A percentile compares a stretch with the other conserved stretches of the same genome.
phyloP scores from a whole-genome alignment of 208 protist genomes.

The Trypanosoma grayi region DNA sequence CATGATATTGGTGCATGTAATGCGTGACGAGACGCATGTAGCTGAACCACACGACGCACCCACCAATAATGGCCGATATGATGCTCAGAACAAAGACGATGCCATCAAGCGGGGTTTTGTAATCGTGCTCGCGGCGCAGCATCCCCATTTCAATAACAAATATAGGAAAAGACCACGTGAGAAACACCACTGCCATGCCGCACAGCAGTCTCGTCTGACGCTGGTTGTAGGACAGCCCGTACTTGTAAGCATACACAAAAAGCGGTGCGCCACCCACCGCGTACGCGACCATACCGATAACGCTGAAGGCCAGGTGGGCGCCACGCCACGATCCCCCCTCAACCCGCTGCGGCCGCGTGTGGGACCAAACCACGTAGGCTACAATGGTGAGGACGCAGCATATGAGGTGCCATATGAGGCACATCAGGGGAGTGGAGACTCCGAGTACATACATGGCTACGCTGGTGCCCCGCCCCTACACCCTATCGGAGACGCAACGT shows the following conservation, averaged over 20 bases:
- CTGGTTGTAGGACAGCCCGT: slow-evolving; percentile 38
- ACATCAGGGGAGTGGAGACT: slow-evolving; percentile 57
- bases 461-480: too few species aligned
- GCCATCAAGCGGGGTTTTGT: slow-evolving; percentile 33
- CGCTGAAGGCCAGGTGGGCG: slow-evolving; percentile 55
- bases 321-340: slow-evolving; percentile 3
- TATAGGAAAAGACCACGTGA: slow-evolving; percentile 58
- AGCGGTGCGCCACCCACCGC: slow-evolving; percentile 43
- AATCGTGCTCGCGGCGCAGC: slow-evolving; percentile 4
- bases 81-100: slow-evolving; percentile 53
- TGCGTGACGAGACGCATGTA: slow-evolving; percentile 53
- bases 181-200: slow-evolving; percentile 64
- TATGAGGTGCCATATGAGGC: slow-evolving; percentile 64
- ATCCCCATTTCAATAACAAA: slow-evolving; percentile 50
- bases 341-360: not conserved
- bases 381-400: slow-evolving; percentile 45
- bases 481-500: too few species aligned
- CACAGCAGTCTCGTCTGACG: slow-evolving; percentile 31
- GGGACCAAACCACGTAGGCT: slow-evolving; percentile 49
- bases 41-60: slow-evolving; percentile 54
- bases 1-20: slow-evolving; percentile 43
- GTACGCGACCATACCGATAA: slow-evolving; percentile 53
- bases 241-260: slow-evolving; percentile 85
- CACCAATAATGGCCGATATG: slow-evolving; percentile 37
- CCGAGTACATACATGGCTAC: slow-evolving; percentile 49